Evolutionary conservation across 2,329 filamentous ascomycete species (phyloP).

Genomic region (Emmonsiellopsis sp.): DNA sequence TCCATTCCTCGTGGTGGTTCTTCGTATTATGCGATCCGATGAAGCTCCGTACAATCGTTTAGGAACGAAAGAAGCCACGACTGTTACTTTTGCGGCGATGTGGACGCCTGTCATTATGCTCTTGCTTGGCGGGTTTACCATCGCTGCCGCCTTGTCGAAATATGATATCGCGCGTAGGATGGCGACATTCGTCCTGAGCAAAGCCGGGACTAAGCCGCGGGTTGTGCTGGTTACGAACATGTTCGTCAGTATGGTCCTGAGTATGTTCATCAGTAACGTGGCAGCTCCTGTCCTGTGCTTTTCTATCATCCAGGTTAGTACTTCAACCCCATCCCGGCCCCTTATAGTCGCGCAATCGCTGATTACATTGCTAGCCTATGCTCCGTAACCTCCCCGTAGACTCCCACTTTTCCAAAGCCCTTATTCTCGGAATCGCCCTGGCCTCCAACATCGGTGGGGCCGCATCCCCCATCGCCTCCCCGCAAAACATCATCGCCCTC

Average conservation of each 20-base stretch:
- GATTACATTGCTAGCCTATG: slow-evolving; percentile 55
- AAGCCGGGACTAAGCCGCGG: slow-evolving; percentile 81
- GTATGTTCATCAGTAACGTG: slow-evolving; percentile 99
- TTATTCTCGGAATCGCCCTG: slow-evolving; percentile 90
- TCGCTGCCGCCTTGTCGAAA: slow-evolving; percentile 90
- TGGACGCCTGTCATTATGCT: slow-evolving; percentile 99
- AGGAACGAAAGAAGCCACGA: slow-evolving; percentile 68
- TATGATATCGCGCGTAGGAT: slow-evolving; percentile 97
- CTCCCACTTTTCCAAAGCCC: slow-evolving; percentile 86
- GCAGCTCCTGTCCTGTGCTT: slow-evolving; percentile 95
- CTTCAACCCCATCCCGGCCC: background rate
- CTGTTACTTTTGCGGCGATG: slow-evolving; percentile 87
- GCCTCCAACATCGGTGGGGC: slow-evolving; percentile 94
- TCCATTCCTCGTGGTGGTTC: slow-evolving; percentile 81
- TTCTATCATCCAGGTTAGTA: slow-evolving; percentile 78
- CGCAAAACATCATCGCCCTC: slow-evolving; percentile 93
- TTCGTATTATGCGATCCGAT: slow-evolving; percentile 74
- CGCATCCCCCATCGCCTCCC: slow-evolving; percentile 91
- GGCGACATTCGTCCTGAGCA: slow-evolving; percentile 90
- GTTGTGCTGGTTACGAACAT: slow-evolving; percentile 95
- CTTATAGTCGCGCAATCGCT: background rate
- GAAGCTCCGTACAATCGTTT: slow-evolving; percentile 60
- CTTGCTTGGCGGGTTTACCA: slow-evolving; percentile 86
- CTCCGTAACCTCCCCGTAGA: slow-evolving; percentile 84
- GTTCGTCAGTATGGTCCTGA: slow-evolving; percentile 95